phyloP scores from a whole-genome alignment of 768 basidiomycete genomes.

The Lentinula boryana region DNA sequence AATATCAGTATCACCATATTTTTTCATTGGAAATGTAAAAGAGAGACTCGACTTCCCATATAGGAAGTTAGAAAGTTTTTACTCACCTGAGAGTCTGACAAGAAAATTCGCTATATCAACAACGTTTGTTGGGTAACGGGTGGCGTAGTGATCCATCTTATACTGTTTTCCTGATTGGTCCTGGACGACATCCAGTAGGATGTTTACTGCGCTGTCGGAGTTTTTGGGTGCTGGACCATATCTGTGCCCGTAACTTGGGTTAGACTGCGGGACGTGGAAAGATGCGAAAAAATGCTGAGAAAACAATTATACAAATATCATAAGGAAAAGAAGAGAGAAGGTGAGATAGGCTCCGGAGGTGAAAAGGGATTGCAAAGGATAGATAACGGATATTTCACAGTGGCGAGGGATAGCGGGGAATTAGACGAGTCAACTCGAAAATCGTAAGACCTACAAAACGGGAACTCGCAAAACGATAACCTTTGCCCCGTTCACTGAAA shows the following conservation, averaged over 20 bases:
- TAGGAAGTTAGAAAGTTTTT: too few species aligned
- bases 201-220: slow-evolving; percentile 84
- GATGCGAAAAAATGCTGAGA: background rate
- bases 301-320: too few species aligned
- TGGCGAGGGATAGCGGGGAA: background rate
- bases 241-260: slow-evolving; percentile 29
- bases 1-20: too few species aligned
- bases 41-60: too few species aligned
- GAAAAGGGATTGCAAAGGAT: background rate
- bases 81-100: slow-evolving; percentile 64
- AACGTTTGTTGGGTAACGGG: slow-evolving; percentile 88
- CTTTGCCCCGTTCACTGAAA: slow-evolving; percentile 51
- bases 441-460: slow-evolving; percentile 55
- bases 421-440: too few species aligned
- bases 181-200: slow-evolving; percentile 79
- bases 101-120: slow-evolving; percentile 84
- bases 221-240: slow-evolving; percentile 86
- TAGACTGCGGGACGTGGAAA: background rate
- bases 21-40: too few species aligned
- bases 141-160: slow-evolving; percentile 95
- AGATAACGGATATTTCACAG: background rate
- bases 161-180: slow-evolving; percentile 85
- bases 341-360: too few species aligned
- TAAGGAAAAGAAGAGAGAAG: background rate
- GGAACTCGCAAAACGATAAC: slow-evolving; percentile 82